These are phyloP conservation scores for Teratosphaeria nubilosa DNA, from an alignment of 2,329 filamentous ascomycete genomes.

Conservation along the genomic window DNA sequence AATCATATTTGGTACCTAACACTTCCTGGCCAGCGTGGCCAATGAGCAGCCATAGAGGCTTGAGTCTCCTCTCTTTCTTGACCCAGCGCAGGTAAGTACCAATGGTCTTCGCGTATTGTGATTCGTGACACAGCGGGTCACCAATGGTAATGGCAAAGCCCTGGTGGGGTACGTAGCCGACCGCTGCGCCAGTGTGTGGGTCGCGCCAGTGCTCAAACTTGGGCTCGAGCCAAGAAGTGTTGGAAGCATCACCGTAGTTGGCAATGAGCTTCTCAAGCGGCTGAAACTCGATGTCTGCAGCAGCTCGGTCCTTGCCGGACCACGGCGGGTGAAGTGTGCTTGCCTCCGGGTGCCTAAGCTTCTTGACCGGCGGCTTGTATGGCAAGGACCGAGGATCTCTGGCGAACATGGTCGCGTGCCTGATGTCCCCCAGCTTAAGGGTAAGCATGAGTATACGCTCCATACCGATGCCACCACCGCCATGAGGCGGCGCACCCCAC, in stretches of 20 bases:
- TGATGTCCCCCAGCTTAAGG: conserved; percentile 78
- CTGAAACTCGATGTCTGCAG: conserved; percentile 49
- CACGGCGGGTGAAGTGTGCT: conserved; percentile 66
- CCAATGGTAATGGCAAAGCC: conserved; percentile 78
- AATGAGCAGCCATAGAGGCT: conserved; percentile 84
- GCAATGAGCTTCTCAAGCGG: conserved; percentile 79
- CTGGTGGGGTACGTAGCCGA: conserved; percentile 69
- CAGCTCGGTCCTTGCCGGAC: conserved; percentile 41
- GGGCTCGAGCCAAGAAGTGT: conserved; percentile 87
- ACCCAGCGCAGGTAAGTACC: conserved; percentile 65
- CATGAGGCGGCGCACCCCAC: conserved; percentile 79
- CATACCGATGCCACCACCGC: conserved; percentile 79
- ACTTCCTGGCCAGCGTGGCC: conserved; percentile 68
- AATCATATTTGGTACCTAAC: conserved; percentile 68
- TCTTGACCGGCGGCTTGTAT: conserved; percentile 48
- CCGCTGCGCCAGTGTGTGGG: conserved; percentile 63
- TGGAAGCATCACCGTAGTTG: conserved; percentile 90
- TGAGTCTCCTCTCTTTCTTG: conserved; percentile 58
- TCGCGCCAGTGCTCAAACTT: conserved; percentile 85
- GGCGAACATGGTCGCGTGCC: conserved; percentile 76
- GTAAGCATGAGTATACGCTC: conserved; percentile 82
- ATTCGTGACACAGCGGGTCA: conserved; percentile 71
- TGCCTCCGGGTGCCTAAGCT: conserved; percentile 76
- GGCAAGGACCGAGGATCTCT: conserved; percentile 83
- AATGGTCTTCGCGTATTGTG: conserved; percentile 66